Base-by-base conservation (phyloP, 1,139 yeast genomes). In the Nakaseomyces glabratus region DNA sequence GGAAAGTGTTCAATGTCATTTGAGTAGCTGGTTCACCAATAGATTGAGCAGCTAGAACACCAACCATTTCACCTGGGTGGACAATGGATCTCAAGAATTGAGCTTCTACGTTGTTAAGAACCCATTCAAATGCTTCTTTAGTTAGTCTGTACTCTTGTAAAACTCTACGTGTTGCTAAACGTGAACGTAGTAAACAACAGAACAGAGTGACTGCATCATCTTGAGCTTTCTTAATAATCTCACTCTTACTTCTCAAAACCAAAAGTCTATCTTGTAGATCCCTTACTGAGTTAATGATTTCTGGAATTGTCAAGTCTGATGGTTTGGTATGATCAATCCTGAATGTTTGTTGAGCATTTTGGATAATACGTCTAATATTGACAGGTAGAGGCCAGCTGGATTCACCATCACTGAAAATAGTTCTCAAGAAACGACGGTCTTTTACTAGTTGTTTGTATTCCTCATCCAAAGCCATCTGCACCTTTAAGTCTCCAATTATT, bases 1-100 rank as follows among this genome's bases (percentile, higher is more conserved):
- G 99, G 95, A 93, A 93, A 50, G 99, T 90, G 60, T 90, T 90
- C 65, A 90, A 73, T 0, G 99, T 90, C 99, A 90, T 90, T 65
- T 90, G 99, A 18, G 99, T 90, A 18, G 98, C 98, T 35, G 99
- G 99, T 62, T 90, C 99, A 68, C 99, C 99, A 66, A 90, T 90
- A 31, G 96, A 86, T 67, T 90, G 99, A 1, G 99, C 98, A 37
- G 98, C 99, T 55, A 90, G 75, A 37, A 90, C 96, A 68, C 99
- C 99, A 40, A 93, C 98, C 98, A 90, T 90, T 61, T 90, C 98
- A 69, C 99, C 99, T 8, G 99, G 96, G 48, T 93, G 93, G 34
- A 88, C 98, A 54, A 86, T 68, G 3, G 97, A 80, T 61, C 82
- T 82, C 48, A 84, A 88, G 65, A 88, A 93, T 60, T 88, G 96